A percentile compares a stretch with the other conserved stretches of the same genome.
phyloP scores from a whole-genome alignment of 1,284 basidiomycete genomes.

The Porodaedalea pini region DNA sequence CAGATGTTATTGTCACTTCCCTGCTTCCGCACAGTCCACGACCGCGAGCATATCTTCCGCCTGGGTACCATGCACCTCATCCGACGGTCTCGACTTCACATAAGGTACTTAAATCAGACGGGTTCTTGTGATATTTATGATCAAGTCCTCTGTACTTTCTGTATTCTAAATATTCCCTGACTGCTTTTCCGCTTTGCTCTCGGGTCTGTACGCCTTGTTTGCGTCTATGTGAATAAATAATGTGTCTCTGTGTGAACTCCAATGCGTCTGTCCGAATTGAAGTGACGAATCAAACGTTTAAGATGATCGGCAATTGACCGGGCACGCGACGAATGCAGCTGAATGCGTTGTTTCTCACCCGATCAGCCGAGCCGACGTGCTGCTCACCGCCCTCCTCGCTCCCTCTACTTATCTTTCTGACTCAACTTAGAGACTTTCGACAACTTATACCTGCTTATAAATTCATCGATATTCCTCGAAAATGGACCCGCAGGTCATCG shows the following conservation, averaged over 20 bases:
- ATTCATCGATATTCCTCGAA: background rate
- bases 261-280: too few relatives aligned
- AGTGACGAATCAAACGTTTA: background rate
- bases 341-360: background rate
- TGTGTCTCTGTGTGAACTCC: too few relatives aligned
- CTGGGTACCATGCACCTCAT: background rate
- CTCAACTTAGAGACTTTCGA: background rate
- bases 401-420: background rate
- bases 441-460: background rate
- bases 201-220: too few relatives aligned
- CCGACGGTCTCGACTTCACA: background rate
- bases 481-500: constrained; percentile 61
- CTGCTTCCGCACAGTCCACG: background rate
- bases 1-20: background rate
- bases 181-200: background rate
- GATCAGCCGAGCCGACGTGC: background rate
- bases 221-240: too few relatives aligned
- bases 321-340: background rate
- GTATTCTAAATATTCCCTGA: too few relatives aligned
- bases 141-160: too few relatives aligned
- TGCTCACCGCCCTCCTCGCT: background rate
- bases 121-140: background rate
- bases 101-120: background rate
- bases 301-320: background rate
- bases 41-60: constrained; percentile 1